Evolutionary conservation across 2,329 filamentous ascomycete species (phyloP).

Genomic region (Chaetomiaceae sp.): DNA sequence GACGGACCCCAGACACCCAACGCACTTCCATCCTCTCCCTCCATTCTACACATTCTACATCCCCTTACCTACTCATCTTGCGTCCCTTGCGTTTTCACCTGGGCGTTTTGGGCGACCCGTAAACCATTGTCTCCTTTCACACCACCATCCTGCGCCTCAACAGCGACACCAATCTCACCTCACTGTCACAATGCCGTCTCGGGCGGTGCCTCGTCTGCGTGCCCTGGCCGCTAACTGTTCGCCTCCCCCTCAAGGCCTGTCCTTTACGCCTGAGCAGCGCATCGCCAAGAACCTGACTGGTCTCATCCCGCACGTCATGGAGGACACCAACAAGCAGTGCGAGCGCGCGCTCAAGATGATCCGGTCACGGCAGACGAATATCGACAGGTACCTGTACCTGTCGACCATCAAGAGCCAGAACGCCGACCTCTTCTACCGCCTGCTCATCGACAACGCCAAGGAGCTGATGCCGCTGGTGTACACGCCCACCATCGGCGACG

Average conservation of each 20-base stretch:
- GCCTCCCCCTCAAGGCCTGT: conserved; percentile 44
- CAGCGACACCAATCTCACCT: too few species aligned
- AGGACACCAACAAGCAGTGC: conserved; percentile 56
- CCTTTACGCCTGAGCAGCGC: conserved; percentile 61
- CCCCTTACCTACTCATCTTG: too few species aligned
- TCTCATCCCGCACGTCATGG: conserved; percentile 60
- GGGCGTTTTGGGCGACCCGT: too few species aligned
- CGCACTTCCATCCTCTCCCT: too few species aligned
- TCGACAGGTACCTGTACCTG: conserved; percentile 83
- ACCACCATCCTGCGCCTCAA: background rate
- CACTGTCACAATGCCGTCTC: background rate
- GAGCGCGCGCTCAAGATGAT: conserved; percentile 70
- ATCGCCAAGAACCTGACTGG: conserved; percentile 61
- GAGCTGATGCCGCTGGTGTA: conserved; percentile 82
- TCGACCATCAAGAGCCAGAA: conserved; percentile 71
- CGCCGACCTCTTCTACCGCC: conserved; percentile 75
- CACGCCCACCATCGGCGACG: conserved; percentile 89
- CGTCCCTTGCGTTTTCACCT: background rate
- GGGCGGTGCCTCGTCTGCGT: conserved; percentile 10
- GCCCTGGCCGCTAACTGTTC: conserved; percentile 19
- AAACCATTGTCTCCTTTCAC: too few species aligned
- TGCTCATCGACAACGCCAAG: conserved; percentile 70
- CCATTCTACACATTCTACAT: too few species aligned
- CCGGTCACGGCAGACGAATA: conserved; percentile 59
- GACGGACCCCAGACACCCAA: too few species aligned